Base-by-base conservation (phyloP, 2,329 filamentous ascomycete species). In the Sporothrix pseudoabietina region DNA sequence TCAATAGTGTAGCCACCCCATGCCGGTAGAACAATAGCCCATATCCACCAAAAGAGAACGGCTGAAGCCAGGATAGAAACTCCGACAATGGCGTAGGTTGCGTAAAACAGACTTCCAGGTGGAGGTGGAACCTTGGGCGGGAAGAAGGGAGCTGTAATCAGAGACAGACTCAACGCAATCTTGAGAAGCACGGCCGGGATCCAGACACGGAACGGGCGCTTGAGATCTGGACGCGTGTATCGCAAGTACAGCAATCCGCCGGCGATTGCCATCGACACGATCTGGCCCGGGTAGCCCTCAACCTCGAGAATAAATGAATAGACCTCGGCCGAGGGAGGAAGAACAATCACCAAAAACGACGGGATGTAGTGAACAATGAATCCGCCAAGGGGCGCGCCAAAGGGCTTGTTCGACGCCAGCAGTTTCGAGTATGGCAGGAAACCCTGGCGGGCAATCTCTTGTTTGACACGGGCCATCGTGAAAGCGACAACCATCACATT, bases 401-500 rank as follows among this genome's bases (percentile, higher is more conserved):
- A 92, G 0, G 91, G 91, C 30, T 85, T 85, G 0, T 90, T 90
- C 0, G 90, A 90, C 0, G 91, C 88, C 0, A 92, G 81, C 0
- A 87, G 75, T 7, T 83, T 82, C 0, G 89, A 85, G 73, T 86
- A 92, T 0, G 91, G 91, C 0, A 94, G 83, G 73, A 93, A 89
- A 0, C 91, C 91, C 77, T 92, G 89, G 22, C 90, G 85, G 2
- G 91, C 91, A 71, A 93, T 89, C 78, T 93, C 91, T 78, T 93
- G 90, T 76, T 92, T 92, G 2, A 92, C 81, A 2, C 91, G 87
- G 5, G 90, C 90, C 79, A 90, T 80, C 0, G 89, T 85, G 79
- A 92, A 93, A 0, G 89, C 89, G 1, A 91, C 90, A 0, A 92
- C 90, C 86, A 93, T 90, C 16, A 93, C 90, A 78, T 93, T 93